A percentile compares a stretch with the other conserved stretches of the same genome.
phyloP scores from a whole-genome alignment of 495 filamentous ascomycete genomes.

The Neurospora sp. region DNA sequence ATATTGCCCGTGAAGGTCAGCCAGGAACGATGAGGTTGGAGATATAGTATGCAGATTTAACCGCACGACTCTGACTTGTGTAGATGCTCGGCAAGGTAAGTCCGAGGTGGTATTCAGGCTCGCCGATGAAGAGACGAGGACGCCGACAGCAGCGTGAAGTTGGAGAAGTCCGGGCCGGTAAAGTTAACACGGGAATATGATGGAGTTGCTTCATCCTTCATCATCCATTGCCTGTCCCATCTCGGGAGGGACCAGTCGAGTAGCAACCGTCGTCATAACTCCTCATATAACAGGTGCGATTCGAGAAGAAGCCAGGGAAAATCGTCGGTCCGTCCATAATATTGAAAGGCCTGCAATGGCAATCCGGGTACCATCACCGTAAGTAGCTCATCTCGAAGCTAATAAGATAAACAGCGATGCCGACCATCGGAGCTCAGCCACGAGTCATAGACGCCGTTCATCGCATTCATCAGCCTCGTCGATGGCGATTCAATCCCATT shows the following conservation, averaged over 20 bases:
- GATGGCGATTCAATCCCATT: not conserved
- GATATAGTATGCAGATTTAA: not conserved
- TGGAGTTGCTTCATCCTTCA: constrained; percentile 3
- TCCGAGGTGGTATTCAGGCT: not conserved
- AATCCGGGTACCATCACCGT: not conserved
- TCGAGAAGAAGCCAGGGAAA: not conserved
- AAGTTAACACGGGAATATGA: constrained; percentile 3
- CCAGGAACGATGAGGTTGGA: not conserved
- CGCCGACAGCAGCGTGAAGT: not conserved
- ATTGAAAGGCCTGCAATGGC: not conserved
- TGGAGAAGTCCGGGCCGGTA: constrained; percentile 9
- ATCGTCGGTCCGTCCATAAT: not conserved
- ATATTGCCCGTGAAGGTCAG: not conserved
- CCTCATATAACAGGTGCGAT: no score
- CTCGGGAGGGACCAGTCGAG: not conserved
- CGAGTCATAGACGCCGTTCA: not conserved
- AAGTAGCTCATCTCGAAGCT: not conserved
- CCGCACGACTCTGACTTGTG: not conserved
- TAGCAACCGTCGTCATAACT: not conserved
- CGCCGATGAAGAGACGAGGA: not conserved
- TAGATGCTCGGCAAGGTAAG: not conserved
- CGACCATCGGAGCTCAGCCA: not conserved
- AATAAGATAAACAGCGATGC: not conserved
- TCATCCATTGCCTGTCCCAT: constrained; percentile 6
- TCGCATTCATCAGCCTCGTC: not conserved